phyloP scores from a whole-genome alignment of 1,284 basidiomycete genomes.

The Ustilago esculenta region DNA sequence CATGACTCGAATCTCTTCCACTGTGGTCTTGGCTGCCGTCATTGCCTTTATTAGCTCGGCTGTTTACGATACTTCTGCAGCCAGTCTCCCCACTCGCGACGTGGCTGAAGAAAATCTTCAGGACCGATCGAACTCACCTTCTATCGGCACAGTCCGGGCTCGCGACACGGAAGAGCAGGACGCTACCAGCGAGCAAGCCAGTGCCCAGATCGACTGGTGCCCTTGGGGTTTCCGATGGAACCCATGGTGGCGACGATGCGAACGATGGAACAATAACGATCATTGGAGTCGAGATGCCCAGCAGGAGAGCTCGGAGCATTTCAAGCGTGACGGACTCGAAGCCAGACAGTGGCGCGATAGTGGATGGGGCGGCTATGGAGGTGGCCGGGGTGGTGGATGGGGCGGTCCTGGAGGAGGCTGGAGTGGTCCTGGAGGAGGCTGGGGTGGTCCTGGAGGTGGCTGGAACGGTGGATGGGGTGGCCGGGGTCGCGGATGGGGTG shows the following conservation, averaged over 20 bases:
- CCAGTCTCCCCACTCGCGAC: conserved; percentile 6
- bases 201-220: not conserved
- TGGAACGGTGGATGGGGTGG: not conserved
- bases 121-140: too few species aligned
- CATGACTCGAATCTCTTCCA: conserved; percentile 34
- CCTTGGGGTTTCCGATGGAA: not conserved
- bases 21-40: conserved; percentile 6
- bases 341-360: not conserved
- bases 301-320: not conserved
- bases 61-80: conserved; percentile 4
- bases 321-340: not conserved
- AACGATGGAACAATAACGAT: too few species aligned
- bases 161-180: too few species aligned
- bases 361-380: not conserved
- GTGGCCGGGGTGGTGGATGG: not conserved
- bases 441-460: not conserved
- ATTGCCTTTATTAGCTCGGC: conserved; percentile 10
- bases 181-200: not conserved
- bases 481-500: not conserved
- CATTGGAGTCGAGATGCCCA: too few species aligned
- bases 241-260: not conserved
- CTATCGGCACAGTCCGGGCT: too few species aligned
- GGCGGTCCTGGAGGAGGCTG: not conserved
- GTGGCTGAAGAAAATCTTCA: not conserved
- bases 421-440: not conserved